Evolutionary conservation across 2,329 filamentous ascomycete genomes (phyloP).

Genomic region (Fusarium bactridioides): DNA sequence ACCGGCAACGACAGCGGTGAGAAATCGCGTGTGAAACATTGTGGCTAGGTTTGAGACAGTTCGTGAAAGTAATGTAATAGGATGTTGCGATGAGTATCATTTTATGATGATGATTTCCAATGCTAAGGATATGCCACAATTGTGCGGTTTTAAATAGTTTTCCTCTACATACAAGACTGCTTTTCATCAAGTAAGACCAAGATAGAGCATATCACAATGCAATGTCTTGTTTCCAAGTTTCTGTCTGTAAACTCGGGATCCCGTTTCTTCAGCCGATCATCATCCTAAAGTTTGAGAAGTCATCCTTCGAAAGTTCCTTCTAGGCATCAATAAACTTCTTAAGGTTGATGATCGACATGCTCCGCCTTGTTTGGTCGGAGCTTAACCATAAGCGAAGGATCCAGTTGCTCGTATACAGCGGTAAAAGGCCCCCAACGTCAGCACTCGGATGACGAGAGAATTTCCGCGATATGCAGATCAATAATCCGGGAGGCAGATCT

Average conservation of each 20-base stretch:
- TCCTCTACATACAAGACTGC: accelerated
- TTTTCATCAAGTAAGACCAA: accelerated
- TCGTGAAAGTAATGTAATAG: accelerated
- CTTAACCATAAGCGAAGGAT: neutral
- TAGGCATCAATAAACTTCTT: neutral
- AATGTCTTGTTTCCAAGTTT: accelerated
- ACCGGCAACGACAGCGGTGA: neutral
- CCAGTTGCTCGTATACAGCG: neutral
- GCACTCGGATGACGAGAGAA: neutral
- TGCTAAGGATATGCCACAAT: accelerated
- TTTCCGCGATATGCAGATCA: neutral
- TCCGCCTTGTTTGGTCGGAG: neutral
- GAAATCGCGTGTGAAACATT: neutral
- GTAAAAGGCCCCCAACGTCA: neutral
- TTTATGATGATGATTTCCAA: neutral
- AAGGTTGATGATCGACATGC: neutral
- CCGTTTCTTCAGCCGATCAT: neutral
- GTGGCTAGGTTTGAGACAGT: neutral
- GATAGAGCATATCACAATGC: neutral
- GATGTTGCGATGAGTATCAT: accelerated
- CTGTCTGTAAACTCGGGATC: neutral
- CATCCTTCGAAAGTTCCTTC: neutral
- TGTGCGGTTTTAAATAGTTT: neutral
- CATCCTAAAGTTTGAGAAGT: accelerated
- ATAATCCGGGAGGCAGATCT: neutral